Evolutionary conservation across 441 rosid genomes (phyloP).

Genomic region (Viola pubescens): DNA sequence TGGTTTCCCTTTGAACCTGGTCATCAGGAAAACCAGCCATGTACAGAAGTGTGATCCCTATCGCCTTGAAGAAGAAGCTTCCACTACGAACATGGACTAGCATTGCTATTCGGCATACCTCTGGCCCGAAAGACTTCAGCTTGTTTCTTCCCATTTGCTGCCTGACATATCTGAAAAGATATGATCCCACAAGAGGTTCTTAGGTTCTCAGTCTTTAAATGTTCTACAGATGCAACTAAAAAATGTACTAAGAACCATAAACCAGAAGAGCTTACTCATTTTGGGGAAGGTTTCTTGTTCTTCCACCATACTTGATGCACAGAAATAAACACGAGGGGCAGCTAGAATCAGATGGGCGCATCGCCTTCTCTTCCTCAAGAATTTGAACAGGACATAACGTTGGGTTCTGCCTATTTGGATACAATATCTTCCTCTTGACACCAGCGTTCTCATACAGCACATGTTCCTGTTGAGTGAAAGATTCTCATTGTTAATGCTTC

Average conservation of each 20-base stretch:
- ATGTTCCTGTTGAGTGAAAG: slow-evolving; percentile 34
- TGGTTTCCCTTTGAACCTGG: slow-evolving; percentile 46
- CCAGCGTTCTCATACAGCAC: slow-evolving; percentile 52
- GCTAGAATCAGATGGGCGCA: slow-evolving; percentile 50
- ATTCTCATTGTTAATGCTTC: background rate
- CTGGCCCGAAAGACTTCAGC: slow-evolving; percentile 53
- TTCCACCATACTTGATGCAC: slow-evolving; percentile 62
- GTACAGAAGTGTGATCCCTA: slow-evolving; percentile 54
- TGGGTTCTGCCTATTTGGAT: slow-evolving; percentile 39
- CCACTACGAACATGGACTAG: slow-evolving; percentile 40
- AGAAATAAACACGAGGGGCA: slow-evolving; percentile 56
- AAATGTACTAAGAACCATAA: background rate
- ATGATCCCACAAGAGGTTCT: background rate
- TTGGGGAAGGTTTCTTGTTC: slow-evolving; percentile 58
- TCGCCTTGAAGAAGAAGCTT: slow-evolving; percentile 65
- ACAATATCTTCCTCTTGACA: slow-evolving; percentile 37
- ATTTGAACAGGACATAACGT: slow-evolving; percentile 46
- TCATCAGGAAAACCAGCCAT: slow-evolving; percentile 58
- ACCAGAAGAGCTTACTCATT: slow-evolving; percentile 36
- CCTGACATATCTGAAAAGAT: slow-evolving; percentile 47
- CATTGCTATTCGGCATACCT: slow-evolving; percentile 45
- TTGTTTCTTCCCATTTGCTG: slow-evolving; percentile 65
- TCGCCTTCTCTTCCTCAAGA: slow-evolving; percentile 53
- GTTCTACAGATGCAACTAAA: background rate
- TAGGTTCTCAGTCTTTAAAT: background rate